Evolutionary conservation across 768 basidiomycete genomes (phyloP).

Genomic region (Boletus subcaerulescens): DNA sequence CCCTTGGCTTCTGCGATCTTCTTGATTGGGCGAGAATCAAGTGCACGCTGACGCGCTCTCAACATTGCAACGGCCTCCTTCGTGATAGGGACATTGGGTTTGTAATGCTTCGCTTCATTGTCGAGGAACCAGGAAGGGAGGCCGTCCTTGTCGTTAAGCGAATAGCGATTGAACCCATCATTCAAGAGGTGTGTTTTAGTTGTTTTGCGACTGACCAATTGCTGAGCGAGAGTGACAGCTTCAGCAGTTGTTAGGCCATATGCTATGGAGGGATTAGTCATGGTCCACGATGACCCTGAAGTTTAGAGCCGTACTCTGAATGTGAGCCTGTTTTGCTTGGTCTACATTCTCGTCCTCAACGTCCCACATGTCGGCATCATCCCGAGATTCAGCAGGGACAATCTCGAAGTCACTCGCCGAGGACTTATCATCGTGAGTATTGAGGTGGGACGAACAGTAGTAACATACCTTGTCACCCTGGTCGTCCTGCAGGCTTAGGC

Average conservation of each 20-base stretch:
- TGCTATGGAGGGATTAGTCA: slow-evolving; percentile 42
- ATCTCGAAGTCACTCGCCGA: slow-evolving; percentile 62
- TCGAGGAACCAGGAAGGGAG: slow-evolving; percentile 97
- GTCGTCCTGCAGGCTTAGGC: slow-evolving; percentile 32
- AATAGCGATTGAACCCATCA: slow-evolving; percentile 93
- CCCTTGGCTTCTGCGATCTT: slow-evolving; percentile 99
- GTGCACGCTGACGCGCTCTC: slow-evolving; percentile 84
- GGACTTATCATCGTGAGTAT: slow-evolving; percentile 19
- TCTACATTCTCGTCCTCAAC: slow-evolving; percentile 76
- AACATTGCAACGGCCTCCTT: slow-evolving; percentile 90
- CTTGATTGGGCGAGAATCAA: slow-evolving; percentile 97
- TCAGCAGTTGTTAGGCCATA: slow-evolving; percentile 83
- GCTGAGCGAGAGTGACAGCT: slow-evolving; percentile 87
- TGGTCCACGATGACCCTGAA: neutral
- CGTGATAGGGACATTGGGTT: slow-evolving; percentile 92
- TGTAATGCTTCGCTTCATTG: slow-evolving; percentile 91
- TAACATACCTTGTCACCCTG: slow-evolving; percentile 27
- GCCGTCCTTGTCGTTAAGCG: slow-evolving; percentile 86
- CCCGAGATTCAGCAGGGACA: slow-evolving; percentile 57
- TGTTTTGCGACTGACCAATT: slow-evolving; percentile 84
- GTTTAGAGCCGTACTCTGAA: slow-evolving; percentile 52
- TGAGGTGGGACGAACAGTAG: neutral
- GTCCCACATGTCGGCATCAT: slow-evolving; percentile 74
- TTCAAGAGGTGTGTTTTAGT: slow-evolving; percentile 89
- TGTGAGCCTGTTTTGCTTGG: slow-evolving; percentile 58